A percentile compares a stretch with the other conserved stretches of the same genome.
Evolutionary conservation across 2,329 filamentous ascomycete genomes (phyloP).

Genomic region (Thermoascus crustaceus): DNA sequence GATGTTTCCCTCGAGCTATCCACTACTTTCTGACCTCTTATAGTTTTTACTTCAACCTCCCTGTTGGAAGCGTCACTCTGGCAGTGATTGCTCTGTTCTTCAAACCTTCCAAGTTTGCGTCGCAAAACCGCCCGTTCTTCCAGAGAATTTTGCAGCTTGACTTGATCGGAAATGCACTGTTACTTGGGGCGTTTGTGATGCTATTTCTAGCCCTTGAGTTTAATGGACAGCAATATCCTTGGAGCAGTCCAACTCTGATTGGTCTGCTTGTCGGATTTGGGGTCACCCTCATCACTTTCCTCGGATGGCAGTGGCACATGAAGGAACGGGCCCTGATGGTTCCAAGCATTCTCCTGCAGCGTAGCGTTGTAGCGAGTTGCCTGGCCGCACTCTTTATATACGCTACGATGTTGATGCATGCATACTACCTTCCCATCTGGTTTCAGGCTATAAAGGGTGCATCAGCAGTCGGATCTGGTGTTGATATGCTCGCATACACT

Average conservation of each 20-base stretch:
- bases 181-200: slow-evolving; percentile 2
- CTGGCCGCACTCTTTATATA: slow-evolving; percentile 11
- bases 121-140: background rate
- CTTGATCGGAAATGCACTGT: background rate
- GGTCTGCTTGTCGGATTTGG: slow-evolving; percentile 26
- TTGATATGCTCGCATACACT: slow-evolving; percentile 7
- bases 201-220: slow-evolving; percentile 13
- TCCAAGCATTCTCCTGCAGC: slow-evolving; percentile 11
- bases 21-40: background rate
- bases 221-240: slow-evolving; percentile 12
- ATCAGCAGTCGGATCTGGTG: slow-evolving; percentile 6
- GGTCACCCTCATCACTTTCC: slow-evolving; percentile 21
- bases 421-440: slow-evolving; percentile 20
- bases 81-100: slow-evolving; percentile 9
- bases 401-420: slow-evolving; percentile 14
- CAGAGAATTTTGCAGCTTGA: background rate
- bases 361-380: slow-evolving; percentile 12
- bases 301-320: slow-evolving; percentile 17
- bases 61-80: slow-evolving; percentile 10
- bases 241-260: slow-evolving; percentile 27
- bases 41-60: slow-evolving; percentile 13
- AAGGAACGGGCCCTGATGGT: slow-evolving; percentile 17
- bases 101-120: slow-evolving; percentile 3
- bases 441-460: slow-evolving; percentile 18
- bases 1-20: background rate